Conservation (phyloP, 2,329 filamentous ascomycete species). For the Neonectria faginata region DNA sequence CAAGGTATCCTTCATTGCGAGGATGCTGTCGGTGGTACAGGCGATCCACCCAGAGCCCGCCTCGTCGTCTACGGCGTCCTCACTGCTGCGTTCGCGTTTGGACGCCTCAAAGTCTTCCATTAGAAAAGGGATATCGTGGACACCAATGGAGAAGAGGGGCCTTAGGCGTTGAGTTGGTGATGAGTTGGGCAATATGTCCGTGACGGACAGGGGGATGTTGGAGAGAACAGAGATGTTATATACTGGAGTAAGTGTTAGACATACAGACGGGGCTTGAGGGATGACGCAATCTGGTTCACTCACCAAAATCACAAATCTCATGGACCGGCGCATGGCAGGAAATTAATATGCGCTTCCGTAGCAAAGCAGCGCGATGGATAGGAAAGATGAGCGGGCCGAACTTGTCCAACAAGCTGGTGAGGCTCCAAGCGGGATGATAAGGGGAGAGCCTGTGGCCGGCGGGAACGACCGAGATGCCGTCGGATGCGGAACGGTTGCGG, state of each 20-base stretch:
- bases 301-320: conserved; percentile 89
- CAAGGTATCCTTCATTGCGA: conserved; percentile 85
- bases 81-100: conserved; percentile 53
- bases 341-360: conserved; percentile 89
- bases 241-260: conserved; percentile 64
- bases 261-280: neutral
- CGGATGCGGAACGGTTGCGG: conserved; percentile 70
- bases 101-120: conserved; percentile 68
- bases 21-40: conserved; percentile 94
- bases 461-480: conserved; percentile 68
- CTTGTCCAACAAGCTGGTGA: conserved; percentile 79
- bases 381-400: conserved; percentile 95
- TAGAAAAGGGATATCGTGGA: conserved; percentile 90
- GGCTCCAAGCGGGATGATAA: conserved; percentile 87
- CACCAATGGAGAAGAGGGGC: conserved; percentile 91
- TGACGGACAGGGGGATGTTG: conserved; percentile 82
- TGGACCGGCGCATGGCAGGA: conserved; percentile 89
- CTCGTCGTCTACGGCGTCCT: conserved; percentile 58
- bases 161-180: conserved; percentile 74
- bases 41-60: conserved; percentile 83
- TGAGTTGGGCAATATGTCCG: conserved; percentile 73
- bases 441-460: conserved; percentile 76
- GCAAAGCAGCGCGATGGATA: conserved; percentile 85
- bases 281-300: conserved; percentile 32
- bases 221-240: conserved; percentile 95